Conservation (phyloP, 2,329 filamentous ascomycete genomes). For the Bretziella fagacearum region DNA sequence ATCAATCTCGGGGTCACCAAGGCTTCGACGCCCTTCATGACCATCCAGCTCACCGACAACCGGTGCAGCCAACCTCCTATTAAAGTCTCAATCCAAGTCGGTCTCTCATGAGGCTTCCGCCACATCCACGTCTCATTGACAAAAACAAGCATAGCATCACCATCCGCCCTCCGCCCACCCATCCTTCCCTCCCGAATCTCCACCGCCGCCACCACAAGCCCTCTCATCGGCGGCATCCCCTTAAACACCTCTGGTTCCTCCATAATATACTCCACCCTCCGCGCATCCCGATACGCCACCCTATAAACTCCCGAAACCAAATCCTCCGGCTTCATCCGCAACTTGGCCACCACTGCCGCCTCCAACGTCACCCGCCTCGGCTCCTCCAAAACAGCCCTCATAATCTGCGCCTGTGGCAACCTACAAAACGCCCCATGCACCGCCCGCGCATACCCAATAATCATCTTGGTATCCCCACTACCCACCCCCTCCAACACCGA, state of each 20-base stretch:
- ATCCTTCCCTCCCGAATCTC: slow-evolving; percentile 3
- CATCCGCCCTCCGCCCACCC: not conserved
- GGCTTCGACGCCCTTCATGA: slow-evolving; percentile 18
- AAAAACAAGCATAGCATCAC: slow-evolving; percentile 16
- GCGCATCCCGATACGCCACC: slow-evolving; percentile 18
- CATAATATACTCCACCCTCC: slow-evolving; percentile 20
- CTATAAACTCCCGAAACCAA: slow-evolving; percentile 21
- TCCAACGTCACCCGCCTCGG: slow-evolving; percentile 18
- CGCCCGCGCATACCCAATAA: slow-evolving; percentile 19
- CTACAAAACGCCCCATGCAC: slow-evolving; percentile 21
- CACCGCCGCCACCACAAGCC: slow-evolving; percentile 14
- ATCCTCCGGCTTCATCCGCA: slow-evolving; percentile 19
- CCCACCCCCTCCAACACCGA: not conserved
- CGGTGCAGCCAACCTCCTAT: slow-evolving; percentile 21
- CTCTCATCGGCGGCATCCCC: slow-evolving; percentile 14
- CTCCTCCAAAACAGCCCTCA: slow-evolving; percentile 18
- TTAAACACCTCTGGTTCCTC: slow-evolving; percentile 17
- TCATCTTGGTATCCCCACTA: slow-evolving; percentile 15
- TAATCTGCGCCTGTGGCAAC: slow-evolving; percentile 21
- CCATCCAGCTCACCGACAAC: slow-evolving; percentile 19
- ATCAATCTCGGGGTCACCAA: not conserved
- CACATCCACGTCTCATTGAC: slow-evolving; percentile 27
- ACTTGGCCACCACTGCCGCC: slow-evolving; percentile 16
- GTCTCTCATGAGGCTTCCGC: slow-evolving; percentile 19
- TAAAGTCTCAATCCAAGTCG: slow-evolving; percentile 20